Evolutionary conservation across 2,329 filamentous ascomycete genomes (phyloP).

Genomic region (Acrocalymma vagum): DNA sequence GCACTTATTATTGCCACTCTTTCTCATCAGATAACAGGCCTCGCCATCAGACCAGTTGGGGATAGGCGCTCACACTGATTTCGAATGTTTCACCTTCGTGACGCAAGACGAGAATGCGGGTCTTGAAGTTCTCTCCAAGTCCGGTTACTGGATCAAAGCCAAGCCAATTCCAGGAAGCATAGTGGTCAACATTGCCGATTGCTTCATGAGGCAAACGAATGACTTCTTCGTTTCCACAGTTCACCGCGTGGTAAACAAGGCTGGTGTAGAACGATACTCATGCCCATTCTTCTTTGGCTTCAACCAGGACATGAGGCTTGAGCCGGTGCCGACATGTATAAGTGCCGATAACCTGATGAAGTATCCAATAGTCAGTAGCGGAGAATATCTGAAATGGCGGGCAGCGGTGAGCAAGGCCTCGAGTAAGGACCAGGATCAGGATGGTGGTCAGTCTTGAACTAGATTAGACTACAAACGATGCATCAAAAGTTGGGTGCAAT

Average conservation of each 20-base stretch:
- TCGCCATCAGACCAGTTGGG: slow-evolving; percentile 7
- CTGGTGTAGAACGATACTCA: slow-evolving; percentile 47
- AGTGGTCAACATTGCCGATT: slow-evolving; percentile 47
- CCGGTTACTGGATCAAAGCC: slow-evolving; percentile 45
- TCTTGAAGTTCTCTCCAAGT: slow-evolving; percentile 47
- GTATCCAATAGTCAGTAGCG: slow-evolving; percentile 37
- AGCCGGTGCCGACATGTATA: slow-evolving; percentile 42
- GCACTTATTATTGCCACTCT: background rate
- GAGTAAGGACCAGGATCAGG: background rate
- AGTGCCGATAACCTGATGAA: slow-evolving; percentile 32
- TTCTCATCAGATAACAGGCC: background rate
- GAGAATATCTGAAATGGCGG: slow-evolving; percentile 30
- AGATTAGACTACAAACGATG: too few relatives aligned
- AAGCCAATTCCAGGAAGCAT: slow-evolving; percentile 39
- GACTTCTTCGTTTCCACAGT: slow-evolving; percentile 55
- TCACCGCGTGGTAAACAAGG: slow-evolving; percentile 52
- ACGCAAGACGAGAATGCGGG: slow-evolving; percentile 10
- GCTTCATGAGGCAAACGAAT: slow-evolving; percentile 57
- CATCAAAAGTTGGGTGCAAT: background rate
- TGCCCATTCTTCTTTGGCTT: slow-evolving; percentile 54
- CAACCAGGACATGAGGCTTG: slow-evolving; percentile 39
- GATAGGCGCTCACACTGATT: slow-evolving; percentile 18
- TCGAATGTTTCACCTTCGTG: slow-evolving; percentile 20
- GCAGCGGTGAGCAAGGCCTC: slow-evolving; percentile 5
- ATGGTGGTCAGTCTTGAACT: background rate